Evolutionary conservation across 1,139 yeast species (phyloP), one percentile per base, ranked within the genome.

Genomic region (Lodderomyces margitis): DNA sequence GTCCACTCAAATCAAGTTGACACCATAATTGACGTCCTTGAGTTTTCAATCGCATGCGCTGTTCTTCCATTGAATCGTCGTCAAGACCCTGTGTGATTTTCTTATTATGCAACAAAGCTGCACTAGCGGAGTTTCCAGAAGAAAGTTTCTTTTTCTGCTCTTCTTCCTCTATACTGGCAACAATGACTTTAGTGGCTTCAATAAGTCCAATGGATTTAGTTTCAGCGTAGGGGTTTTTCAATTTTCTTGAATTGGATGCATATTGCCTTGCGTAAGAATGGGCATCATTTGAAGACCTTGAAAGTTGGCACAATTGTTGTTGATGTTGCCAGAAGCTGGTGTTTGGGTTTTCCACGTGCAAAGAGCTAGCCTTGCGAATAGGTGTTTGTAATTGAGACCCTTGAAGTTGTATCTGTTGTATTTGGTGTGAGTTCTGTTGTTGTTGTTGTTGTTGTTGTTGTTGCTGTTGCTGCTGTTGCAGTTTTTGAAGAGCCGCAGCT

Each of bases 221-320:
- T 23, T 68, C 77, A 44, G 59, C 64, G 50, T 71, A 71, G 2
- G 75, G 75, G 42, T 68, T 69, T 56, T 75, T 75, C 37, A 63
- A 61, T 61, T 77, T 75, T 68, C 80, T 68, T 16, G 92, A 87
- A 52, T 87, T 78, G 44, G 87, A 78, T 2, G 98, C 98, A 43
- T 94, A 95, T 54, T 86, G 87, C 49, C 97, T 78, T 3, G 98
- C 98, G 63, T 89, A 92, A 52, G 78, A 85, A 64, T 92, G 97
- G 8, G 97, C 89, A 34, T 78, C 66, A 47, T 69, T 74, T 12
- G 91, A 78, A 49, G 79, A 81, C 62, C 96, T 76, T 5, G 96
- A 86, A 35, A 87, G 64, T 48, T 83, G 88, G 25, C 83, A 86
- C 50, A 92, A 74, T 59, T 85, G 94, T 44, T 78, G 69, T 66